phyloP scores from a whole-genome alignment of 148 eudicot genomes.

The Pouteria glomerata region DNA sequence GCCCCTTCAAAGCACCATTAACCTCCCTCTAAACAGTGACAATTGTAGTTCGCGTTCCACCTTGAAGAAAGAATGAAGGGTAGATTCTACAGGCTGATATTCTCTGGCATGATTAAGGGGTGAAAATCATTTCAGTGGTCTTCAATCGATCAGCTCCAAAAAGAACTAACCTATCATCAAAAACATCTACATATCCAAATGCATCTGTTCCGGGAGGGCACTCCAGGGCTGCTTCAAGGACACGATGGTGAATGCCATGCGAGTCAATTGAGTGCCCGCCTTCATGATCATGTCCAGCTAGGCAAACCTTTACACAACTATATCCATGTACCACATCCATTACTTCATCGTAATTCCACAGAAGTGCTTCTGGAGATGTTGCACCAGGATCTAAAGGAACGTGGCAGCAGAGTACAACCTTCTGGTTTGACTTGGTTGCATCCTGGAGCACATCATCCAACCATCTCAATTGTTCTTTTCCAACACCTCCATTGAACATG shows the following conservation, averaged over 20 bases:
- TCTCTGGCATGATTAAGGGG: too few species aligned
- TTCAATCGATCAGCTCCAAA: slow-evolving; percentile 62
- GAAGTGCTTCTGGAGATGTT: slow-evolving; percentile 50
- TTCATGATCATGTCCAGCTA: slow-evolving; percentile 80
- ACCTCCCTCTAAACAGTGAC: too few species aligned
- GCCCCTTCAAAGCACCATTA: too few species aligned
- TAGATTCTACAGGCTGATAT: slow-evolving; percentile 5
- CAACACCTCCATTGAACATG: slow-evolving; percentile 88
- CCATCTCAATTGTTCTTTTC: slow-evolving; percentile 77
- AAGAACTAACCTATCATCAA: slow-evolving; percentile 59
- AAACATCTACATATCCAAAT: slow-evolving; percentile 73
- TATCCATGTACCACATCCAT: slow-evolving; percentile 68
- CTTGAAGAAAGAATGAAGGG: neutral
- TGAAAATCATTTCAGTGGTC: slow-evolving; percentile 73
- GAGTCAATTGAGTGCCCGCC: slow-evolving; percentile 83
- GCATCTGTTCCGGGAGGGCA: slow-evolving; percentile 82
- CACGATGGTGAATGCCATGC: slow-evolving; percentile 79
- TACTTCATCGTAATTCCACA: slow-evolving; percentile 94
- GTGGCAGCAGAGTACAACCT: slow-evolving; percentile 77
- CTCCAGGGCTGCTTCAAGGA: slow-evolving; percentile 87
- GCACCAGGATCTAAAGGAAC: slow-evolving; percentile 66
- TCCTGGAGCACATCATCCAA: slow-evolving; percentile 60
- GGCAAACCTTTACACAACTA: slow-evolving; percentile 76
- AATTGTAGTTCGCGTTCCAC: too few species aligned
- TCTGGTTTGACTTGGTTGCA: slow-evolving; percentile 57